phyloP scores from a whole-genome alignment of 2,329 filamentous ascomycete species.

The Alternaria infectoria region DNA sequence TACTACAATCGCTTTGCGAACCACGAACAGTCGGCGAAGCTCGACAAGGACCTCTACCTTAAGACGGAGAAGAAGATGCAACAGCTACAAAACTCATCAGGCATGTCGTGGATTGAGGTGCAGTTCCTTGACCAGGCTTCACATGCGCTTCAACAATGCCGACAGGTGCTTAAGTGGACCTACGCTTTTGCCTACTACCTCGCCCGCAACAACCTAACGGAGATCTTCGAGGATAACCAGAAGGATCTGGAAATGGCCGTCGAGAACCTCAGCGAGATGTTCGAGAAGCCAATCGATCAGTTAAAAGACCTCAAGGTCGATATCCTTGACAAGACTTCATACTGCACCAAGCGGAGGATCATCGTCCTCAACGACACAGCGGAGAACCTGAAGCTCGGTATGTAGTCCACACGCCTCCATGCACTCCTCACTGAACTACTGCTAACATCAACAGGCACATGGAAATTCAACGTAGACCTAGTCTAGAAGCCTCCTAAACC shows the following conservation, averaged over 20 bases:
- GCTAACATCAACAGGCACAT: conserved; percentile 33
- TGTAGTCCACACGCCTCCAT: conserved; percentile 38
- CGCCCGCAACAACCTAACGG: conserved; percentile 91
- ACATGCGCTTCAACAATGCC: conserved; percentile 90
- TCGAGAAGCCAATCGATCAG: conserved; percentile 93
- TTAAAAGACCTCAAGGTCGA: conserved; percentile 88
- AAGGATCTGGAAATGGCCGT: conserved; percentile 98
- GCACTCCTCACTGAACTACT: not conserved
- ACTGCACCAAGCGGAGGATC: conserved; percentile 90
- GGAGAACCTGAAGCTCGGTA: conserved; percentile 87
- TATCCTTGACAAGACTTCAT: conserved; percentile 98
- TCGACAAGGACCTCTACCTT: conserved; percentile 93
- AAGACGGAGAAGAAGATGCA: conserved; percentile 99
- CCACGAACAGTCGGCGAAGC: conserved; percentile 94
- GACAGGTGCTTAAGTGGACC: conserved; percentile 99
- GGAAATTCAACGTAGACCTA: conserved; percentile 41
- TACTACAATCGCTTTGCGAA: conserved; percentile 99
- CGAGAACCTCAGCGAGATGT: conserved; percentile 97
- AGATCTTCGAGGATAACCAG: conserved; percentile 98
- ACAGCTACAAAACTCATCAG: conserved; percentile 87
- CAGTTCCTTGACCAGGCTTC: conserved; percentile 95
- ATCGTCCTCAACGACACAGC: conserved; percentile 93
- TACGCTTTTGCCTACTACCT: conserved; percentile 99
- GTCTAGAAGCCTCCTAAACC: conserved; percentile 13
- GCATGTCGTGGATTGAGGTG: conserved; percentile 99